These are phyloP conservation scores for Aspergillus brunneoviolaceus DNA, from an alignment of 2,329 filamentous ascomycete genomes.

Conservation along the genomic window DNA sequence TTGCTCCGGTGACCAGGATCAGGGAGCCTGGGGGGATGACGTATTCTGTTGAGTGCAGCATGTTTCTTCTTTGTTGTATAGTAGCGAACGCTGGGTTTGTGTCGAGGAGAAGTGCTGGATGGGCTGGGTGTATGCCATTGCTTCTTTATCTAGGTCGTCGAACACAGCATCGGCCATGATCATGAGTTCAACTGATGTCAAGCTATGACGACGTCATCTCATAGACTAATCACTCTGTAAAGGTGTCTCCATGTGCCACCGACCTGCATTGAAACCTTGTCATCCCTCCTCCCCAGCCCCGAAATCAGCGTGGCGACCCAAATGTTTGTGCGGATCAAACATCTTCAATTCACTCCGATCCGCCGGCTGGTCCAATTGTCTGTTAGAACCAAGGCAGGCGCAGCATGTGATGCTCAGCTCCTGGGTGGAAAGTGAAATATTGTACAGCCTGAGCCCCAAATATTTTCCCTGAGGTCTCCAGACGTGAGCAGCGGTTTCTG, in stretches of 20 bases:
- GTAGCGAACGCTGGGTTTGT: not conserved
- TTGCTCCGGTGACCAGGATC: constrained; percentile 48
- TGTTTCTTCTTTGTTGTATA: not conserved
- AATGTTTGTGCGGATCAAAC: not conserved
- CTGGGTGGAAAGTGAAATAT: no score
- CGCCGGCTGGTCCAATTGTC: not conserved
- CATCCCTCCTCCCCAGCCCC: no score
- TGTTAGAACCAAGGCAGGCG: not conserved
- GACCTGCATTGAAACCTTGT: no score
- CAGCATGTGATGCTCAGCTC: not conserved
- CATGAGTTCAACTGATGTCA: no score
- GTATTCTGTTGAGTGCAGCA: not conserved
- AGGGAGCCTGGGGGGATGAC: constrained; percentile 16
- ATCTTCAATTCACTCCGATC: not conserved
- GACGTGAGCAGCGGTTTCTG: no score
- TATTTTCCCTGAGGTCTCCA: not conserved
- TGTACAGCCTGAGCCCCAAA: rapidly evolving
- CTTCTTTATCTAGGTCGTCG: not conserved
- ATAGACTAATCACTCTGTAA: no score
- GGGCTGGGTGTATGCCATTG: not conserved
- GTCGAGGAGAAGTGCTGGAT: not conserved
- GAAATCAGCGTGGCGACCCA: no score
- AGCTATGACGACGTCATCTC: no score
- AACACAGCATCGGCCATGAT: not conserved
- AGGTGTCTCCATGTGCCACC: no score